A percentile compares a stretch with the other conserved stretches of the same genome.
phyloP scores from a whole-genome alignment of 306 rosid genomes.

The Malus orientalis region DNA sequence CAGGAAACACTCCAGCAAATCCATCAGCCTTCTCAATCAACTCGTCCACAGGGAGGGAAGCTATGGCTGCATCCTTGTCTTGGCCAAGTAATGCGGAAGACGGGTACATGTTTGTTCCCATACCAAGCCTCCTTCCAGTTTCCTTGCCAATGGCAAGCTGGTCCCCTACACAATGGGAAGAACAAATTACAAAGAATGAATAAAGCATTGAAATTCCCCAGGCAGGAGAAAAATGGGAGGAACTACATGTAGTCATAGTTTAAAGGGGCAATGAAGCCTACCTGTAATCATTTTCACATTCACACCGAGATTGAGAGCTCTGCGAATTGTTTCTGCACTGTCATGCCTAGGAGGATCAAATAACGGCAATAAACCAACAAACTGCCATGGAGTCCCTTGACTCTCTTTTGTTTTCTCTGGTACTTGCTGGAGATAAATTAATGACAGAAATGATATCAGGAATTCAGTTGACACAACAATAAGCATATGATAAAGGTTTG shows the following conservation, averaged over 20 bases:
- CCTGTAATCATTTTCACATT: slow-evolving; percentile 99
- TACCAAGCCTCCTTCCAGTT: slow-evolving; percentile 97
- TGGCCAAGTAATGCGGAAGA: slow-evolving; percentile 92
- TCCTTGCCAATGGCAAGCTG: slow-evolving; percentile 97
- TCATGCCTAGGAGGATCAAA: slow-evolving; percentile 99
- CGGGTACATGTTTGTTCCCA: slow-evolving; percentile 99
- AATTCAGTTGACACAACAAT: neutral
- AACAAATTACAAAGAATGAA: neutral
- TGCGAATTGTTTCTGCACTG: slow-evolving; percentile 97
- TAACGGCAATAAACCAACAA: slow-evolving; percentile 81
- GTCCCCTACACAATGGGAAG: slow-evolving; percentile 51
- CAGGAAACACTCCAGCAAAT: slow-evolving; percentile 99
- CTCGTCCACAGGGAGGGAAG: slow-evolving; percentile 87
- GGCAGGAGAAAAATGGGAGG: neutral
- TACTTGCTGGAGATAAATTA: slow-evolving; percentile 43
- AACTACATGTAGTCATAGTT: neutral
- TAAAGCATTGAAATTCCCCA: neutral
- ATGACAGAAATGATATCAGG: slow-evolving; percentile 10
- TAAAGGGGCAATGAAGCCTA: slow-evolving; percentile 19
- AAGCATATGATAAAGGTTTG: slow-evolving; percentile 7
- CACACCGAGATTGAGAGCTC: slow-evolving; percentile 98
- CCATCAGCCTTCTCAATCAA: slow-evolving; percentile 99
- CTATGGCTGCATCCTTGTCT: slow-evolving; percentile 66
- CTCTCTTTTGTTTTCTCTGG: slow-evolving; percentile 81
- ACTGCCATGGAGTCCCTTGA: slow-evolving; percentile 87